A percentile compares a stretch with the other conserved stretches of the same genome.
Evolutionary conservation across 163 green algal genomes (phyloP).

Genomic region (Chlorella variabilis): DNA sequence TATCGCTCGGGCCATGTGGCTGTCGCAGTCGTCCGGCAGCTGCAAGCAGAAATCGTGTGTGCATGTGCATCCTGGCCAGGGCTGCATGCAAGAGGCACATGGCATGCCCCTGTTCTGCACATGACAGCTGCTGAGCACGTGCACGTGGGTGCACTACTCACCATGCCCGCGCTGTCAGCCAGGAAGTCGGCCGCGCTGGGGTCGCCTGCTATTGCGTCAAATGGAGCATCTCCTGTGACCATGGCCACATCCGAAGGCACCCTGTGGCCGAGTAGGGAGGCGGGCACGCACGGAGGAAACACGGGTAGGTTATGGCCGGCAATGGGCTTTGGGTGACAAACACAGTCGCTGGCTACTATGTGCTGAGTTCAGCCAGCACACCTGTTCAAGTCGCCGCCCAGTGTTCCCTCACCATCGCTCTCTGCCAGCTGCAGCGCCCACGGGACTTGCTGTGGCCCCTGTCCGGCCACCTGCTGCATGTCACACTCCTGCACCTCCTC

Average conservation of each 20-base stretch:
- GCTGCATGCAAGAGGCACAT: no score
- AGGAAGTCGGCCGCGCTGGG: background rate
- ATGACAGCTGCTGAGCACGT: no score
- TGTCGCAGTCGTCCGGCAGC: conserved; percentile 35
- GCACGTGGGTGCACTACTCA: background rate
- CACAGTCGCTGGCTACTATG: no score
- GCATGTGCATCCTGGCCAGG: no score
- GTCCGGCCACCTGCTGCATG: background rate
- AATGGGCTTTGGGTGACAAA: no score
- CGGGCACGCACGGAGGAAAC: background rate
- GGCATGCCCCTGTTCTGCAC: no score
- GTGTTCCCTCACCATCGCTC: background rate
- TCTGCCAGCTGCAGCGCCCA: background rate
- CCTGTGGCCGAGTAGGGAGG: background rate
- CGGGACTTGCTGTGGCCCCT: background rate
- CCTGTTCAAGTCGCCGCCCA: conserved; percentile 13
- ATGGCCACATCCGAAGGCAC: conserved; percentile 49
- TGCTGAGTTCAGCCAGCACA: no score
- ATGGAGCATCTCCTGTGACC: conserved; percentile 32
- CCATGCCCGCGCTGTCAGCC: conserved; percentile 1
- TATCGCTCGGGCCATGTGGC: conserved; percentile 24
- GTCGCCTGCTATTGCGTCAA: background rate
- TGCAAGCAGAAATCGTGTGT: no score
- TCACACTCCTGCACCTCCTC: conserved; percentile 16
- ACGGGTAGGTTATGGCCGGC: no score